Evolutionary conservation across 257 asterid genomes (phyloP).

Genomic region (Nyctanthes arbortristis): DNA sequence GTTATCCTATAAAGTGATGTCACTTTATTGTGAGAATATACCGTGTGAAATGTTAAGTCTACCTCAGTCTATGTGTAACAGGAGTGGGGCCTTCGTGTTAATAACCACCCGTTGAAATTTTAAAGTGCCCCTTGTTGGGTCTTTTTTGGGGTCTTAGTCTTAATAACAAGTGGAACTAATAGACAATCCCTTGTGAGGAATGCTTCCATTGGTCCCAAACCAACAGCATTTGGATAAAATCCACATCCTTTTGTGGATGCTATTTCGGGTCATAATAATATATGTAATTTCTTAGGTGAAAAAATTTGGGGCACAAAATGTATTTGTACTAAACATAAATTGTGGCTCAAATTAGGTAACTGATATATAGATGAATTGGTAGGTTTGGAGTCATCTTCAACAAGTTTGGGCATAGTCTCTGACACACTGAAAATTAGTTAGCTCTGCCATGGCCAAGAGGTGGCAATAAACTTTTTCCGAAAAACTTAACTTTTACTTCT

Average conservation of each 20-base stretch:
- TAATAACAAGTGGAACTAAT: slow-evolving; percentile 29
- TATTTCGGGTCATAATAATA: slow-evolving; percentile 23
- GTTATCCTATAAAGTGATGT: too few species aligned
- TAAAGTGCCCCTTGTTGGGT: slow-evolving; percentile 15
- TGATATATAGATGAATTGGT: background rate
- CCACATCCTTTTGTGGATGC: slow-evolving; percentile 42
- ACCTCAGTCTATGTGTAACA: too few species aligned
- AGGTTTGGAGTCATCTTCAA: background rate
- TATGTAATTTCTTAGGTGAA: slow-evolving; percentile 17
- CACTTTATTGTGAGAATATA: too few species aligned
- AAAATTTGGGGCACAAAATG: slow-evolving; percentile 13
- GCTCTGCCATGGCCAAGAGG: too few species aligned
- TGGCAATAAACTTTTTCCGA: too few species aligned
- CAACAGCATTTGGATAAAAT: slow-evolving; percentile 35
- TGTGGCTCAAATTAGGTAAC: background rate
- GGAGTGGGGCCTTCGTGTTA: slow-evolving; percentile 38
- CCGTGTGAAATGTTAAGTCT: too few species aligned
- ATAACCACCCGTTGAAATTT: slow-evolving; percentile 18
- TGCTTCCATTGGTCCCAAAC: too few species aligned
- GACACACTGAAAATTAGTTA: background rate
- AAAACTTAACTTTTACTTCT: too few species aligned
- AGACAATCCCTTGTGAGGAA: slow-evolving; percentile 40
- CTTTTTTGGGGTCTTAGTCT: slow-evolving; percentile 11
- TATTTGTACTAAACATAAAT: background rate
- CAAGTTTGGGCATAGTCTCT: too few species aligned